Evolutionary conservation across 306 rosid species (phyloP).

Genomic region (Benincasa hispida): DNA sequence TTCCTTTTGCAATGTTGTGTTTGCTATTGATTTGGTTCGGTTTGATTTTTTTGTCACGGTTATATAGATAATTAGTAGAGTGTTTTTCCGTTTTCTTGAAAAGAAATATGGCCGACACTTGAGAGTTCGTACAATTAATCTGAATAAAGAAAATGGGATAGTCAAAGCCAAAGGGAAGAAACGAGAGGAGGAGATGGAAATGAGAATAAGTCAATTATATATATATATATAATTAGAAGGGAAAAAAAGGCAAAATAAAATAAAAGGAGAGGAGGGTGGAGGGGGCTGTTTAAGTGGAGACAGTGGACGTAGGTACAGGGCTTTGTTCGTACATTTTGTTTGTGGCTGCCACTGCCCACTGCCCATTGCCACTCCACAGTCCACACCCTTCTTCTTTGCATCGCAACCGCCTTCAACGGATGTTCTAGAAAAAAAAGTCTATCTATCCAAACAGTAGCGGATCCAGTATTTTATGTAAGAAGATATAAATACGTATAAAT

Average conservation of each 20-base stretch:
- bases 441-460: no score
- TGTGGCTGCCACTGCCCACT: neutral
- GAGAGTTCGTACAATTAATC: neutral
- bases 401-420: neutral
- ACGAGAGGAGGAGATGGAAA: neutral
- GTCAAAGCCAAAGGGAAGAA: neutral
- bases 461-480: no score
- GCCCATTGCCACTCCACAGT: neutral
- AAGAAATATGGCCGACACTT: neutral
- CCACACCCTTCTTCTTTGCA: no score
- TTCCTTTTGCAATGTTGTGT: no score
- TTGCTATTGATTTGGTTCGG: no score
- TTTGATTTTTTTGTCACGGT: no score
- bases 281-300: slow-evolving; percentile 2
- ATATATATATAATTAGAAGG: no score
- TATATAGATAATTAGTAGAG: no score
- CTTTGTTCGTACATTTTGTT: neutral
- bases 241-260: neutral
- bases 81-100: neutral
- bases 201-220: neutral
- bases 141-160: neutral
- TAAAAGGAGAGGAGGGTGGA: neutral
- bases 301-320: slow-evolving; percentile 2
- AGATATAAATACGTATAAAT: no score
- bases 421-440: no score